Evolutionary conservation across 129 eudicot genomes (phyloP), one percentile per base, ranked within the genome.

Genomic region (Tanacetum coccineum): DNA sequence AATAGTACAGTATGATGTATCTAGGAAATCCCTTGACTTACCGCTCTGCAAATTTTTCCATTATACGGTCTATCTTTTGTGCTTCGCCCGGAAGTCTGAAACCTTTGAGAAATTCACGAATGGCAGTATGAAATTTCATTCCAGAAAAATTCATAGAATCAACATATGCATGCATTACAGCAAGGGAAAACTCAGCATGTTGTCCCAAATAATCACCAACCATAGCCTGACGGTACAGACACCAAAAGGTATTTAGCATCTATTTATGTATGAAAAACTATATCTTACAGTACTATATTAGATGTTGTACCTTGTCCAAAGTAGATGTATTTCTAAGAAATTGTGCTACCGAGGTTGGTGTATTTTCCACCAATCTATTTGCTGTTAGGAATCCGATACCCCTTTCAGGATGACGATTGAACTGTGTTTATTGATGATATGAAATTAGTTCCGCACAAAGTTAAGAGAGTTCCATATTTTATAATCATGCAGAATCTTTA

Each of bases 31-130:
- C 42, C 42, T 36, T 36, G 13, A 76, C 87, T 59, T 79, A 91
- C 97, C 97, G 87, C 77, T 91, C 97, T 58, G 97, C 96, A 78
- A 87, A 91, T 57, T 91, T 91, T 75, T 91, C 97, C 97, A 91
- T 91, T 15, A 91, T 85, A 44, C 96, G 88, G 68, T 91, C 97
- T 59, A 91, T 91, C 77, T 91, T 91, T 68, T 91, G 97, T 58
- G 96, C 97, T 83, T 91, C 97, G 30, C 97, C 97, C 4, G 97
- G 97, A 80, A 91, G 93, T 42, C 96, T 89, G 71, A 91, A 91
- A 14, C 96, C 94, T 75, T 79, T 87, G 18, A 91, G 97, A 73
- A 87, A 91, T 62, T 87, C 91, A 51, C 94, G 93, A 52, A 91
- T 87, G 30, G 97, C 97, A 64, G 81, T 39, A 66, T 75, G 94